Base-by-base conservation (phyloP, 1,284 basidiomycete species). In the Ustilago trichophora region DNA sequence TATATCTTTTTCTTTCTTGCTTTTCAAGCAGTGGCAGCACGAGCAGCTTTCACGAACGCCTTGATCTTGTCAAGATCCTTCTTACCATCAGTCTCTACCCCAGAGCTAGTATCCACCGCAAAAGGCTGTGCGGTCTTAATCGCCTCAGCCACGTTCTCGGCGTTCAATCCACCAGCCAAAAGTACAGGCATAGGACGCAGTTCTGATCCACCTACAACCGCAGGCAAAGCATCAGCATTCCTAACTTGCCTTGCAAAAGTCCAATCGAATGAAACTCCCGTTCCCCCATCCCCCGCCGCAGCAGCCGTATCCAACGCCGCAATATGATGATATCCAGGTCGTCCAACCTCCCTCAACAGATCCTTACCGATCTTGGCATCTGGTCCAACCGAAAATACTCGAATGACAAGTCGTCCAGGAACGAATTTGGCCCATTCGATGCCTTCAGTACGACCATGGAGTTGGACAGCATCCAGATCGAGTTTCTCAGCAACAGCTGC, bases 341-440 rank as follows among this genome's bases (percentile, higher is more conserved):
- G 48, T n/a, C 36, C 31, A 12, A 75, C 69, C 19, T 80, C 74
- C 15, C 62, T 32, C 15, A 81, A 58, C 37, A 67, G 35, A 9
- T 40, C 65, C 26, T 33, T n/a, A 24, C 45, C 45, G 15, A 46
- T 25, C 19, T 27, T 13, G 10, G 71, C 49, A 25, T 49, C 49
- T 2, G 48, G 11, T 0, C 43, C 60, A 11, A 81, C 73, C 35
- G 73, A 69, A 51, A 80, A 80, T 15, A 80, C 77, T 7, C 74
- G 69, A 19, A 80, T 64, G 25, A 81, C 79, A 16, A 72, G 41
- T 9, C 76, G 67, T 12, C 75, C 78, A 2, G 79, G 78, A 5
- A 81, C 54, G 57, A 69, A 77, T 21, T 69, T 71, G 26, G 76
- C 67, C 78, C 78, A 81, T 34, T 77, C 77, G 10, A 72, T 44